Base-by-base conservation (phyloP, 805 yeast genomes). In the Wickerhamiella sorbophila region DNA sequence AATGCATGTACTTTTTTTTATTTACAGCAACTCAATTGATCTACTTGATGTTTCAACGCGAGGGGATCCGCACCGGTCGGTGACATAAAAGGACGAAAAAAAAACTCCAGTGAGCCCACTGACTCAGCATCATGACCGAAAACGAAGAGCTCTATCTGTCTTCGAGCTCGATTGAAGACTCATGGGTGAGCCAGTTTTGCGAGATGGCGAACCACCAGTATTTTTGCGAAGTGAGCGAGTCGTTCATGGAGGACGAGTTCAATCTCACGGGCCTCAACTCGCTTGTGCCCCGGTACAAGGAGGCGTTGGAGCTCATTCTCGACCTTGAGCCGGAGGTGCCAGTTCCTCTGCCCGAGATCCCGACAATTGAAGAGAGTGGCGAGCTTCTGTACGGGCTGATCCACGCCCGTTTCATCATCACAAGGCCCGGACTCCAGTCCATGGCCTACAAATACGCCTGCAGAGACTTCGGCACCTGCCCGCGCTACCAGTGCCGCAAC, bases 201-300 rank as follows among this genome's bases (percentile, higher is more conserved):
- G 71, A 79, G 37, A 65, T 75, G 52, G 79, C 78, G 54, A 88
- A 88, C 19, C 88, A 83, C 58, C 93, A 91, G 56, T 88, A 78
- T 59, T 86, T 86, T 60, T 94, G 87, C 35, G 93, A 87, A 52
- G 95, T 91, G 4, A 71, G 86, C 1, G 85, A 82, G 38, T 95
- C 85, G 39, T 91, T 86, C 60, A 84, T 91, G 46, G 96, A 87
- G 53, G 98, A 91, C 61, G 97, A 91, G 51, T 91, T 91, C 69
- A 91, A 91, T 58, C 69, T 91, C 54, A 87, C 97, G 1, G 96
- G 97, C 1, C 69, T 91, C 40, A 70, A 80, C 26, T 72, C 78
- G 49, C 75, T 82, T 44, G 95, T 91, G 8, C 94, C 96, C 3
- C 83, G 78, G 57, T 91, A 87, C 60, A 67, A 88, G 54, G 94